Evolutionary conservation across 2,329 filamentous ascomycete species (phyloP).

Genomic region (Colletotrichum chrysophilum): DNA sequence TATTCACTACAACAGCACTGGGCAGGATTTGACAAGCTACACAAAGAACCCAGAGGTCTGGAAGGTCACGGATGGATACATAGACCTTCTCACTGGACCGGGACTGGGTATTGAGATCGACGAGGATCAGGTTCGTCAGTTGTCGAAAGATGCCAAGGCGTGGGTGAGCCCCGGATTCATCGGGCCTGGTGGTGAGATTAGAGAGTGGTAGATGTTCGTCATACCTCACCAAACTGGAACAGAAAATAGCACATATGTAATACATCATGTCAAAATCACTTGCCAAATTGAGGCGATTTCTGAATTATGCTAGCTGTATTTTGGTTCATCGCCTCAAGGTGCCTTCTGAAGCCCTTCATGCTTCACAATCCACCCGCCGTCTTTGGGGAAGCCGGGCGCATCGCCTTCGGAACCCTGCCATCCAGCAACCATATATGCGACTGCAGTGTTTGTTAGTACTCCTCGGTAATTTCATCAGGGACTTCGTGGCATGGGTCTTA

Average conservation of each 20-base stretch:
- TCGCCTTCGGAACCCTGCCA: conserved; percentile 25
- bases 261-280: fast-evolving
- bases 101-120: conserved; percentile 75
- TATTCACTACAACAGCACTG: conserved; percentile 78
- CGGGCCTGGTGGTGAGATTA: conserved; percentile 68
- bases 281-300: fast-evolving
- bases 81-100: conserved; percentile 62
- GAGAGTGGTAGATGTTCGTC: conserved; percentile 64
- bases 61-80: conserved; percentile 69
- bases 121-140: conserved; percentile 68
- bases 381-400: conserved; percentile 39
- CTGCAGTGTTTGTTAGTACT: conserved; percentile 16
- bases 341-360: conserved; percentile 38
- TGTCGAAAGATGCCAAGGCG: conserved; percentile 62
- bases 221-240: fast-evolving
- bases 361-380: conserved; percentile 37
- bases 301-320: fast-evolving
- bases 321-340: background rate
- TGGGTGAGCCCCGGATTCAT: conserved; percentile 73
- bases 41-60: conserved; percentile 69
- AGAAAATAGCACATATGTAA: background rate
- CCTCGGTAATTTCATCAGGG: too few relatives aligned
- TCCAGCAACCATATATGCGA: conserved; percentile 38
- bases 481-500: conserved; percentile 1
- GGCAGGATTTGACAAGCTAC: conserved; percentile 71